Percentiles rank a stretch among this genome's conserved stretches.
Conservation (phyloP, 2,329 filamentous ascomycete genomes). For the Phaeoacremonium minimum region DNA sequence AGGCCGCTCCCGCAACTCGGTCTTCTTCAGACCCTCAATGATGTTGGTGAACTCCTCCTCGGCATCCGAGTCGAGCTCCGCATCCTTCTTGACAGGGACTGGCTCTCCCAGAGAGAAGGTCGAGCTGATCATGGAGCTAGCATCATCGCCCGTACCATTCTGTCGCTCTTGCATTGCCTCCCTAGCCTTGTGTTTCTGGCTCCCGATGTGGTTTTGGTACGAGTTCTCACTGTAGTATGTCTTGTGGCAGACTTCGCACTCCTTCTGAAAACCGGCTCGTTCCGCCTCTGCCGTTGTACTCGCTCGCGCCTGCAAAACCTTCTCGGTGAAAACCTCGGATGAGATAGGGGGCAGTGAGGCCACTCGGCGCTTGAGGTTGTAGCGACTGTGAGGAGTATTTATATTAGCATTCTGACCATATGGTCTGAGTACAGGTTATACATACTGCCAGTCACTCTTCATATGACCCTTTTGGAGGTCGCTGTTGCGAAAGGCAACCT, state of each 20-base stretch:
- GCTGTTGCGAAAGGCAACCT: conserved; percentile 91
- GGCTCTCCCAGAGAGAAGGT: conserved; percentile 89
- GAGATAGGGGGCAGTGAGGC: conserved; percentile 86
- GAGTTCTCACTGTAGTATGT: conserved; percentile 97
- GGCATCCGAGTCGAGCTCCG: conserved; percentile 58
- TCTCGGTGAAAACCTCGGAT: conserved; percentile 91
- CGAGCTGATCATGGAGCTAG: conserved; percentile 81
- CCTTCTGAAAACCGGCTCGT: conserved; percentile 82
- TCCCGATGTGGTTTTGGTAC: conserved; percentile 86
- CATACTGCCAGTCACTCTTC: conserved; percentile 96
- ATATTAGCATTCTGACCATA: conserved; percentile 6
- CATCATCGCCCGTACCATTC: conserved; percentile 54
- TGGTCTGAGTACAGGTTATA: neutral
- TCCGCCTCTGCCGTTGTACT: conserved; percentile 79
- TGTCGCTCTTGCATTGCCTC: conserved; percentile 39
- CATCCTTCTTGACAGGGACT: conserved; percentile 39
- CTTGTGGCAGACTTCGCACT: conserved; percentile 79
- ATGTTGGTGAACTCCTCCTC: conserved; percentile 76
- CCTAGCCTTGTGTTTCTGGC: conserved; percentile 80
- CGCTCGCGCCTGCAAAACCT: conserved; percentile 87
- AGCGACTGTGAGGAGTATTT: conserved; percentile 55
- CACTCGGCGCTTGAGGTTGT: conserved; percentile 93
- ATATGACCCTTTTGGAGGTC: conserved; percentile 93
- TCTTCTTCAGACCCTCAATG: conserved; percentile 70
- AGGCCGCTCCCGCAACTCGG: conserved; percentile 37